Percentiles rank a stretch among this genome's conserved stretches.
These are phyloP conservation scores for Penicillium cataractarum DNA, from an alignment of 495 filamentous ascomycete genomes.

Conservation along the genomic window DNA sequence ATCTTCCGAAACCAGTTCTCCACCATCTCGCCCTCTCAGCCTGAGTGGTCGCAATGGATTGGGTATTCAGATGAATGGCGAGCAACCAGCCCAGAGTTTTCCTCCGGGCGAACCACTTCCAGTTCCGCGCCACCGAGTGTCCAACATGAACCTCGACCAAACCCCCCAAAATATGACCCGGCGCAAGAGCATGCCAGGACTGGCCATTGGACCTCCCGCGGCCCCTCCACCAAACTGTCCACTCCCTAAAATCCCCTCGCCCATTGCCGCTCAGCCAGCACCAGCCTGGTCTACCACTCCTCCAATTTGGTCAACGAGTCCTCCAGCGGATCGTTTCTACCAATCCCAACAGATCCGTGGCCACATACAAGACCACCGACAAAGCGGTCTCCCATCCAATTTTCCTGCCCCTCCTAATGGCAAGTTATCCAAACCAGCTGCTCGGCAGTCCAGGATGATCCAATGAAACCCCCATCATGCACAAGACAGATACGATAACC, in stretches of 20 bases:
- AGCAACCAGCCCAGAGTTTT: neutral
- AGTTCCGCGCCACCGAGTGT: conserved; percentile 14
- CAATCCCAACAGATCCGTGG: conserved; percentile 22
- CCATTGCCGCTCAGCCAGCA: conserved; percentile 20
- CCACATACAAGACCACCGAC: conserved; percentile 21
- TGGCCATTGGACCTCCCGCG: conserved; percentile 61
- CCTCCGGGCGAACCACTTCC: conserved; percentile 16
- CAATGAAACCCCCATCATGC: conserved; percentile 9
- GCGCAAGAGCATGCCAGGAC: conserved; percentile 61
- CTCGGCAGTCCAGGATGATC: conserved; percentile 24
- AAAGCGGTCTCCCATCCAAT: conserved; percentile 5
- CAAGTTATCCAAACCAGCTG: conserved; percentile 12
- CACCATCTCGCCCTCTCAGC: conserved; percentile 25
- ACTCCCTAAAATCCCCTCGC: conserved; percentile 61
- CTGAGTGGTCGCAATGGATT: conserved; percentile 22
- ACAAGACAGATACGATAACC: conserved; percentile 7
- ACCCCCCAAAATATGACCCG: conserved; percentile 23
- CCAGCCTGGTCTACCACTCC: conserved; percentile 6
- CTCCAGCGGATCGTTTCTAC: conserved; percentile 23
- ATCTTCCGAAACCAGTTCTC: conserved; percentile 20
- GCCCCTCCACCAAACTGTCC: conserved; percentile 67
- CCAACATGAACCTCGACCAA: conserved; percentile 16
- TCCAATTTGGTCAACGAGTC: neutral
- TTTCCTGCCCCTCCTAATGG: neutral
- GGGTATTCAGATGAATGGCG: conserved; percentile 20